phyloP scores from a whole-genome alignment of 805 yeast species.

The Tetrapisispora iriomotensis region DNA sequence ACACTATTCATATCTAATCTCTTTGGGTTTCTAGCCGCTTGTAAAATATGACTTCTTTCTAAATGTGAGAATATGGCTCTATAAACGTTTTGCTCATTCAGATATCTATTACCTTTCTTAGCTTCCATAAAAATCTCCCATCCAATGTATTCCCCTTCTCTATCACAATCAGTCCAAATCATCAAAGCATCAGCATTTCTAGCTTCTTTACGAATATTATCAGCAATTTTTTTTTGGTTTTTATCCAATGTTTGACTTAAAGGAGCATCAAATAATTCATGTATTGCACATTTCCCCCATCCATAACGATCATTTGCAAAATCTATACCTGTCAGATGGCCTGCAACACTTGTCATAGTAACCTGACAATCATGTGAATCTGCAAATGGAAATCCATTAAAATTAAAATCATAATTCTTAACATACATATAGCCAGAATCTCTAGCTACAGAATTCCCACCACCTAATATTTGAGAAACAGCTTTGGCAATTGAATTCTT shows the following conservation, averaged over 20 bases:
- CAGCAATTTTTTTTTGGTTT: constrained; percentile 41
- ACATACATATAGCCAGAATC: constrained; percentile 50
- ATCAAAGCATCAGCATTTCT: constrained; percentile 50
- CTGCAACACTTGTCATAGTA: constrained; percentile 87
- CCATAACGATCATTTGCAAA: constrained; percentile 40
- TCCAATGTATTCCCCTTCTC: constrained; percentile 93
- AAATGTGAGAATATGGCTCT: constrained; percentile 84
- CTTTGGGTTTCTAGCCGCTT: constrained; percentile 65
- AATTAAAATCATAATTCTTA: constrained; percentile 70
- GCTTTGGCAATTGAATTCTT: constrained; percentile 90
- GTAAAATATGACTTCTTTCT: constrained; percentile 60
- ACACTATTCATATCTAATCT: constrained; percentile 58
- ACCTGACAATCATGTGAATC: constrained; percentile 44
- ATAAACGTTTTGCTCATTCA: constrained; percentile 43
- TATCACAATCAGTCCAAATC: constrained; percentile 98
- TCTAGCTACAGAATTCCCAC: constrained; percentile 47
- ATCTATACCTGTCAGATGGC: constrained; percentile 64
- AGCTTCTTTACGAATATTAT: constrained; percentile 62
- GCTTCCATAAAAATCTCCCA: constrained; percentile 74
- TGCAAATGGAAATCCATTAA: constrained; percentile 44
- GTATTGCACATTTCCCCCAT: constrained; percentile 61
- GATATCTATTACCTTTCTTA: constrained; percentile 29
- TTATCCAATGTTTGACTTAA: constrained; percentile 35
- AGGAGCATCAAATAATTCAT: constrained; percentile 64
- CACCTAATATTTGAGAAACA: constrained; percentile 58